Percentiles rank a stretch among this genome's conserved stretches.
Evolutionary conservation across 257 asterid species (phyloP).

Genomic region (Prunella vulgaris): DNA sequence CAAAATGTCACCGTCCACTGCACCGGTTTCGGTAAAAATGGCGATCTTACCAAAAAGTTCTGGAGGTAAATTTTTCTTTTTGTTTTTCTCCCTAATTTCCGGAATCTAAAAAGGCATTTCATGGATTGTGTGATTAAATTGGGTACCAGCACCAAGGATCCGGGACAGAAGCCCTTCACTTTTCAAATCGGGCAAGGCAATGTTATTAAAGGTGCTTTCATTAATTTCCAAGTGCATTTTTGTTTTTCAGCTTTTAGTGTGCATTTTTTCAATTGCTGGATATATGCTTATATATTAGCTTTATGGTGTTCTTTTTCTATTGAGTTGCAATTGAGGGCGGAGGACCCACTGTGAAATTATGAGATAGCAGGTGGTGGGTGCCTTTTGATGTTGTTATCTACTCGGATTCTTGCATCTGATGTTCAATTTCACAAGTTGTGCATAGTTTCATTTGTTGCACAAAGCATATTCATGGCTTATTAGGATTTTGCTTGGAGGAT

Average conservation of each 20-base stretch:
- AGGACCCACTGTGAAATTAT: background rate
- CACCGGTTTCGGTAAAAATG: constrained; percentile 91
- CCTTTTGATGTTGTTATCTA: background rate
- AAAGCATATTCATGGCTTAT: background rate
- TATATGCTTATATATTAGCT: background rate
- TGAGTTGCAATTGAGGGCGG: background rate
- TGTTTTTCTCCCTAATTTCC: too few relatives aligned
- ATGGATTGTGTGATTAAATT: background rate
- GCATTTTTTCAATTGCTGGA: background rate
- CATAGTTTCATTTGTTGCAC: background rate
- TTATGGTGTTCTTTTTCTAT: background rate
- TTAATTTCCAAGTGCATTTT: background rate
- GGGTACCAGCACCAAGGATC: constrained; percentile 79
- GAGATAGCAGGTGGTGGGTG: background rate
- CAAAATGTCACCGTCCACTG: constrained; percentile 94
- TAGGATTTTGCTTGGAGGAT: background rate
- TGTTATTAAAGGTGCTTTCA: constrained; percentile 30
- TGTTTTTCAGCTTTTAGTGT: background rate
- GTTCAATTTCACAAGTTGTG: background rate
- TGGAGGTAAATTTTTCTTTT: constrained; percentile 58
- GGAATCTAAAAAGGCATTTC: background rate
- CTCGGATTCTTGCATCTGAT: background rate
- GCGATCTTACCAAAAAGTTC: constrained; percentile 65
- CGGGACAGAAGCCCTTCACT: constrained; percentile 86
- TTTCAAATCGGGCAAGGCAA: constrained; percentile 78